Evolutionary conservation across 768 basidiomycete species (phyloP), one percentile per base, ranked within the genome.

Genomic region (Suillus lakei): DNA sequence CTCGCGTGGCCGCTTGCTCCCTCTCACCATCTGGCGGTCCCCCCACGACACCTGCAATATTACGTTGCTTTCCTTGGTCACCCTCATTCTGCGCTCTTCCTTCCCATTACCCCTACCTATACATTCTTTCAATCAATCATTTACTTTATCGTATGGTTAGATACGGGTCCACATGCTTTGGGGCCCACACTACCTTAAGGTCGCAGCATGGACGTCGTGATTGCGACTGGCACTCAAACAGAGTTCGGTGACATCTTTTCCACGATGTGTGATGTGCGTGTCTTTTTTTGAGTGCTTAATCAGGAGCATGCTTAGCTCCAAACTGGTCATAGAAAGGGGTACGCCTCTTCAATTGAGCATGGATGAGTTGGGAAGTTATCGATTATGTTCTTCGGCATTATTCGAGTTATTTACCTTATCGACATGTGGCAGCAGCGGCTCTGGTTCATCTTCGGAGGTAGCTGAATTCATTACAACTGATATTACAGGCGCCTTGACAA

Each of bases 391-490:
- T 98, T 99, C 69, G 92, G 88, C n/a, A 85, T 98, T 59, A 99
- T 99, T 68, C 97, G 96, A 5, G 75, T 98, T 41, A 99, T 99
- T n/a, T n/a, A n/a, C n/a, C n/a, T n/a, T n/a, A n/a, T n/a, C n/a
- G n/a, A n/a, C n/a, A n/a, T n/a, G n/a, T n/a, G n/a, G n/a, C n/a
- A n/a, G n/a, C n/a, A n/a, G n/a, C 84, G 97, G 23, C 86, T 91
- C 13, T 98, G 95, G 96, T 80, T 99, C 74, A 99, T 97, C 10
- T 98, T 99, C 67, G 96, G 97, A 82, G 96, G 96, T 96, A 71
- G 61, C 88, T 76, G 39, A 46, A 53, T 23, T 26, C 51, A 21
- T 36, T 51, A 8, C 46, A 48, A 44, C 60, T 44, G 58, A 39
- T 16, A 7, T 63, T 46, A 30, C 62, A 84, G 94, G 96, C 23